Percentiles rank a stretch among this genome's conserved stretches.
Conservation (phyloP, 139 green algal genomes). For the Pseudopediastrum boryanum region DNA sequence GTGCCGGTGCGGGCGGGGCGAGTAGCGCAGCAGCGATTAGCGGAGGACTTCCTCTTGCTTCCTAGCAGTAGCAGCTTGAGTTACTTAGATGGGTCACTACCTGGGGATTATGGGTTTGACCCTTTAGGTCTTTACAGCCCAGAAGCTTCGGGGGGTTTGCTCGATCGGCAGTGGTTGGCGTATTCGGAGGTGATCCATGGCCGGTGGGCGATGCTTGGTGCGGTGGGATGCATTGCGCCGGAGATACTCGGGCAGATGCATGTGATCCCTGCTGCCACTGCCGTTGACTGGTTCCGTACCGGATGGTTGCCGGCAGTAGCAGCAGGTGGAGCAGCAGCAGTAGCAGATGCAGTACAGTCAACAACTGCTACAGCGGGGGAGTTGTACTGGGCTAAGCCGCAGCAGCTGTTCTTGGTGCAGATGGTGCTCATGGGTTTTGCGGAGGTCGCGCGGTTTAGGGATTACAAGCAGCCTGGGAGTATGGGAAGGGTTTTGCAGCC, state of each 20-base stretch:
- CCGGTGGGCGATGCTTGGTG: constrained; percentile 68
- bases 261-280: constrained; percentile 66
- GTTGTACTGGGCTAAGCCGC: constrained; percentile 61
- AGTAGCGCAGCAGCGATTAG: background rate
- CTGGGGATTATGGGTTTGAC: constrained; percentile 91
- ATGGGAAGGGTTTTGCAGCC: constrained; percentile 40
- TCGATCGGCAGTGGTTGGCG: constrained; percentile 53
- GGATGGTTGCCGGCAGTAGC: constrained; percentile 64
- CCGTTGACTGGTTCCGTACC: constrained; percentile 70
- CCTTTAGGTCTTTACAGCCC: constrained; percentile 86
- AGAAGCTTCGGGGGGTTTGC: constrained; percentile 56
- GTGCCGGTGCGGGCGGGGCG: background rate
- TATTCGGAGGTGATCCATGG: constrained; percentile 57
- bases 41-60: constrained; percentile 25
- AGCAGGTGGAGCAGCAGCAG: background rate
- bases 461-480: constrained; percentile 60
- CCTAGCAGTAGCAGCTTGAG: constrained; percentile 30
- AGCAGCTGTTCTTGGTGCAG: constrained; percentile 56
- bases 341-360: background rate
- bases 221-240: constrained; percentile 54
- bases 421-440: constrained; percentile 63
- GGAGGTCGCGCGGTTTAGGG: constrained; percentile 57
- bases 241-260: constrained; percentile 55
- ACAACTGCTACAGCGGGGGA: background rate
- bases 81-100: constrained; percentile 65